These are phyloP conservation scores for Clarireedia sp. DNA, from an alignment of 2,329 filamentous ascomycete genomes.

Conservation along the genomic window DNA sequence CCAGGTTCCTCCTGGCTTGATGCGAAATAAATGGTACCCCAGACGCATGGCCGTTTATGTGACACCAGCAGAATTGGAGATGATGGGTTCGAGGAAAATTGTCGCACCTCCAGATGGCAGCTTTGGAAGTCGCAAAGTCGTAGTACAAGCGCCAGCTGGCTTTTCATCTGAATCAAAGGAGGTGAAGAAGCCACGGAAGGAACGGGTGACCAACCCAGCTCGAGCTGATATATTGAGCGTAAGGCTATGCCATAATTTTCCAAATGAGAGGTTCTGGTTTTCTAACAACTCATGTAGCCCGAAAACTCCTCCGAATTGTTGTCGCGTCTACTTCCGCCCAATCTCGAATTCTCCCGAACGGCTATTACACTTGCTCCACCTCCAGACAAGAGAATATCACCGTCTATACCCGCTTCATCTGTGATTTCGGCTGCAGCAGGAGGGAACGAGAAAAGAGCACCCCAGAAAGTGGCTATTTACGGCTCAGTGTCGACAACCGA, in stretches of 20 bases:
- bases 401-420: conserved; percentile 22
- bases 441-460: conserved; percentile 23
- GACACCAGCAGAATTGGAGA: conserved; percentile 35
- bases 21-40: conserved; percentile 49
- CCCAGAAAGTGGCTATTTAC: conserved; percentile 32
- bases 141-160: conserved; percentile 28
- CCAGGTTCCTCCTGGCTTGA: conserved; percentile 41
- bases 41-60: conserved; percentile 44
- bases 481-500: conserved; percentile 48
- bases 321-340: conserved; percentile 22
- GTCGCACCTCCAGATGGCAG: conserved; percentile 26
- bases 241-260: conserved; percentile 8
- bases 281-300: conserved; percentile 19
- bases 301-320: conserved; percentile 19
- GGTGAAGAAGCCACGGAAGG: not conserved
- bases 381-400: conserved; percentile 30
- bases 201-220: conserved; percentile 1
- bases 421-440: conserved; percentile 29
- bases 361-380: conserved; percentile 29
- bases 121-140: conserved; percentile 31
- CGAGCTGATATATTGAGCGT: conserved; percentile 23
- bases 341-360: conserved; percentile 25
- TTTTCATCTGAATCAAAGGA: not conserved
- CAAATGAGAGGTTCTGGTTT: not conserved
- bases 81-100: conserved; percentile 32